These are phyloP conservation scores for Linnemannia elongata DNA, from an alignment of 192 early-diverging fungal genomes.

Conservation along the genomic window DNA sequence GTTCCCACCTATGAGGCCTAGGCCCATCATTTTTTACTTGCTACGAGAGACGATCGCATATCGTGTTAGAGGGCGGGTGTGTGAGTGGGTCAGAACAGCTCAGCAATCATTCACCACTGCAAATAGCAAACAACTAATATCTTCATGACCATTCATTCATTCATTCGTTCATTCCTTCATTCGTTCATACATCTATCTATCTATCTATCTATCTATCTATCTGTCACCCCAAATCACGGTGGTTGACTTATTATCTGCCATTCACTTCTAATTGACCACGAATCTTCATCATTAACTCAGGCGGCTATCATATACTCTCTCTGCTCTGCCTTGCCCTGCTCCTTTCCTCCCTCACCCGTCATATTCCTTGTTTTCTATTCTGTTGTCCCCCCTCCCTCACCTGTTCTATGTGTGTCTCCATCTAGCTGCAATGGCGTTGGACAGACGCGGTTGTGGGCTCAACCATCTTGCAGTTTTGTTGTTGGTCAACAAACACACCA, in stretches of 20 bases:
- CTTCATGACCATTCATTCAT: too few relatives aligned
- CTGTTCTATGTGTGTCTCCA: not conserved
- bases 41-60: not conserved
- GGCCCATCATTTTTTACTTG: not conserved
- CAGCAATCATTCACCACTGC: not conserved
- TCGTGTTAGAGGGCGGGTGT: not conserved
- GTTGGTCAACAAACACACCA: not conserved
- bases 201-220: too few relatives aligned
- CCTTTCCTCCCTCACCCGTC: not conserved
- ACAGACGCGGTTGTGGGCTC: slow-evolving; percentile 4
- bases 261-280: too few relatives aligned
- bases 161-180: too few relatives aligned
- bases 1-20: not conserved
- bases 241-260: too few relatives aligned
- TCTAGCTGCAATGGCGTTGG: not conserved
- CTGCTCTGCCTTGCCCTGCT: not conserved
- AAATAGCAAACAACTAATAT: too few relatives aligned
- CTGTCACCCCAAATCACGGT: too few relatives aligned
- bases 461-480: slow-evolving; percentile 4
- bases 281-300: not conserved
- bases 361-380: not conserved
- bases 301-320: not conserved
- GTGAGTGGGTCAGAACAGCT: not conserved
- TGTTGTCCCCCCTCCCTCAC: not conserved
- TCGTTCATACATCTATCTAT: too few relatives aligned